phyloP scores from a whole-genome alignment of 345 rosid species.

The Rhodomyrtus tomentosa region DNA sequence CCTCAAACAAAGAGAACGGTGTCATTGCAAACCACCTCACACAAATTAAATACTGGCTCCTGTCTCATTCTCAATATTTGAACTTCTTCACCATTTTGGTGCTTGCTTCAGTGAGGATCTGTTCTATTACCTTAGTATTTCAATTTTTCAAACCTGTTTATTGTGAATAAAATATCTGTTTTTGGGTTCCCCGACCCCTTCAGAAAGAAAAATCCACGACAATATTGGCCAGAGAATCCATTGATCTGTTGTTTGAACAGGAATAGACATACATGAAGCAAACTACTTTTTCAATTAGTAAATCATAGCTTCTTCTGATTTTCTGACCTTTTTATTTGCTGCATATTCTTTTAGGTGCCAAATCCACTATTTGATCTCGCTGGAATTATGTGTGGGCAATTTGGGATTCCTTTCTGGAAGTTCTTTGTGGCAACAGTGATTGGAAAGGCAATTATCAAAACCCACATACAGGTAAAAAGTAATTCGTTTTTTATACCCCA shows the following conservation, averaged over 20 bases:
- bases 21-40: conserved; percentile 35
- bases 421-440: conserved; percentile 80
- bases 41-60: conserved; percentile 52
- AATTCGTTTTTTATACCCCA: not conserved
- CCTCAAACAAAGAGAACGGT: conserved; percentile 49
- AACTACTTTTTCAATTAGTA: not conserved
- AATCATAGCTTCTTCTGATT: not conserved
- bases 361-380: conserved; percentile 99
- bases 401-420: conserved; percentile 88
- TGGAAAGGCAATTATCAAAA: conserved; percentile 88
- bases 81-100: conserved; percentile 79
- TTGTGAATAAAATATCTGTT: not conserved
- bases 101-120: conserved; percentile 85
- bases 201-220: not conserved
- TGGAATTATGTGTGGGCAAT: conserved; percentile 98
- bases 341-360: conserved; percentile 52
- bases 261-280: not conserved
- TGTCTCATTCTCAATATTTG: conserved; percentile 59
- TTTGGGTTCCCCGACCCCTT: not conserved
- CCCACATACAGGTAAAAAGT: conserved; percentile 77
- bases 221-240: not conserved
- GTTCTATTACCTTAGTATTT: not conserved
- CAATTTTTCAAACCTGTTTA: not conserved
- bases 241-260: not conserved
- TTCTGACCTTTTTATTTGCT: not conserved